A percentile compares a stretch with the other conserved stretches of the same genome.
These are phyloP conservation scores for Adiantum capillusveneris DNA, from an alignment of 75 land plant species.

Conservation along the genomic window DNA sequence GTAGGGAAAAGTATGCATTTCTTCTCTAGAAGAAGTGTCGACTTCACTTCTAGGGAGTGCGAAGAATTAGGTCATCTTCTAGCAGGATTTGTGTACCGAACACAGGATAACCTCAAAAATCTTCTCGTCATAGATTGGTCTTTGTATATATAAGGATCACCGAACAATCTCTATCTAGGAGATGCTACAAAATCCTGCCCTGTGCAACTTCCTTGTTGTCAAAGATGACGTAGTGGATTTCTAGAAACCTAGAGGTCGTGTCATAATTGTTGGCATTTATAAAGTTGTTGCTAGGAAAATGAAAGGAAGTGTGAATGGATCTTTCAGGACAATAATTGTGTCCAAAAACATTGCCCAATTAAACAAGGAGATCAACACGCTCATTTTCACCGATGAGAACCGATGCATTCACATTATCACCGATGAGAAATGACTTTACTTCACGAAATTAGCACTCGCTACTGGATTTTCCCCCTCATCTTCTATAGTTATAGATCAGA, in stretches of 20 bases:
- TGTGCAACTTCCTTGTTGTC: conserved; percentile 94
- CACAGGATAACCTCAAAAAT: conserved; percentile 94
- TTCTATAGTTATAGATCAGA: too few species aligned
- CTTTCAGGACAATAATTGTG: conserved; percentile 78
- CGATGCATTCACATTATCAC: too few species aligned
- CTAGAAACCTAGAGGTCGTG: conserved; percentile 98
- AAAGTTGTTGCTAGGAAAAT: conserved; percentile 92
- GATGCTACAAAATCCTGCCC: conserved; percentile 98
- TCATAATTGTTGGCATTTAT: conserved; percentile 81
- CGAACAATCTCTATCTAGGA: conserved; percentile 96
- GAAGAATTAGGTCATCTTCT: conserved; percentile 96
- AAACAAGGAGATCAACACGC: conserved; percentile 88
- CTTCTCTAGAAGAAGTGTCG: conserved; percentile 67
- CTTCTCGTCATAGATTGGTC: conserved; percentile 90
- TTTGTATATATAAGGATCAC: conserved; percentile 94
- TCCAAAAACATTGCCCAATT: conserved; percentile 85
- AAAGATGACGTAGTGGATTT: conserved; percentile 96
- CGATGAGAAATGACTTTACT: too few species aligned
- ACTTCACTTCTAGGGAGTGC: conserved; percentile 71
- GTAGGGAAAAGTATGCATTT: conserved; percentile 98
- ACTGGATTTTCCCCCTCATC: too few species aligned
- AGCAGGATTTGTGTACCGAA: conserved; percentile 96
- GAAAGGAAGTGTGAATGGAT: conserved; percentile 92
- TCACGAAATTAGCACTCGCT: too few species aligned
- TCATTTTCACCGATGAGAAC: conserved; percentile 66